Base-by-base conservation (phyloP, 208 protist genomes). In the Jaenimonas drosophilae region DNA sequence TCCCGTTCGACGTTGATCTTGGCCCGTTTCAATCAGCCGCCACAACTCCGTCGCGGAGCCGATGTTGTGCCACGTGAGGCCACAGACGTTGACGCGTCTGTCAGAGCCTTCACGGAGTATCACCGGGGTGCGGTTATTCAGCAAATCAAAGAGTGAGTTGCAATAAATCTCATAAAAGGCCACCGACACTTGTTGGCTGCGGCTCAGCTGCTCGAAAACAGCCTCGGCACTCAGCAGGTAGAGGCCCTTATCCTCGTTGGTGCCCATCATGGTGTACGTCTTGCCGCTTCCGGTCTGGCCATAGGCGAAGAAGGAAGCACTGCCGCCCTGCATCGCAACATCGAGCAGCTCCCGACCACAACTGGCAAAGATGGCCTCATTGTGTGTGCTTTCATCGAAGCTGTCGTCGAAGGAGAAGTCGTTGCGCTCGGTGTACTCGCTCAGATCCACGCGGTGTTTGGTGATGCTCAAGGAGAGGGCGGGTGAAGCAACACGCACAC, bases 151-250 rank as follows among this genome's bases (percentile, higher is more conserved):
- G 4, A 98, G 69, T 11, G 94, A 85, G 51, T 91, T 94, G 41
- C 90, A 86, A 64, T 98, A 98, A 44, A 98, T 97, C 57, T 98
- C 95, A 72, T 94, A 98, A 55, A 98, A 79, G 30, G 76, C 70
- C 16, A 89, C 70, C 23, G 27, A 68, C 9, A 91, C 64, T 20
- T 62, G 57, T 23, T 88, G 68, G 4, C 55, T 25, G 0, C 78
- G 21, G 0, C 17, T 19, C 5, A 89, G 33, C 4, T 68, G 56
- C 5, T 49, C 48, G 36, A 98, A 97, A 7, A 98, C 76, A 41
- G 97, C 94, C 14, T 40, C 42, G 3, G 91, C 87, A 2, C 88
- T 91, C 5, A 97, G 53, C 21, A 91, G 51, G 59, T 97, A 98
- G 0, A 98, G 48, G 32, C 96, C 95, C 43, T 59, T 56, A 45